Base-by-base conservation (phyloP, 306 rosid species). In the Vigna trinervia region DNA sequence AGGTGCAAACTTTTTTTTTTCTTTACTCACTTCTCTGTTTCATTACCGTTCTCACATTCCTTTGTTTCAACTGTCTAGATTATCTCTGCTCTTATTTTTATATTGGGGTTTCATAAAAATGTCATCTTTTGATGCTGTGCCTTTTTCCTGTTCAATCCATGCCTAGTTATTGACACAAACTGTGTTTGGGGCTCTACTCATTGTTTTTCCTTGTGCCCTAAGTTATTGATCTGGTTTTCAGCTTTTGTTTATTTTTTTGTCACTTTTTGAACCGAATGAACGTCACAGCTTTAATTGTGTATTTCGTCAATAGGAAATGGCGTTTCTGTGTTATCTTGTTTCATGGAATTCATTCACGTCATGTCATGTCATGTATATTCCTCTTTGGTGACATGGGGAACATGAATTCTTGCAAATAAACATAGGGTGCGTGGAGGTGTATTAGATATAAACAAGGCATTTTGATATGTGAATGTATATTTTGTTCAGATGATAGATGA, bases 141-240 rank as follows among this genome's bases (percentile, higher is more conserved):
- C 58, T 51, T 30, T 51, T 69, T 17, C 66, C 38, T 52, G 1
- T 38, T 36, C 15, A 5, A 12, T 59, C 58, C 20, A 6, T 39
- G 74, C 23, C 26, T 60, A 20, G 50, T 41, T 43, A 76, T 53
- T 22, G 46, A 46, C 69, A 57, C 43, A 45, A 12, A 32, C 69
- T 57, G 57, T 75, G 22, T 45, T 20, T 65, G 11, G 15, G 71
- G 62, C 59, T 74, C 28, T 14, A 51, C 46, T 26, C 36, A 13
- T 39, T 59, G 48, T 66, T 73, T 68, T 84, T 79, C 78, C 87
- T 87, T 87, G 86, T 76, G 51, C 81, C 73, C 48, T 80, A 86
- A 83, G 89, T 68, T 76, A 86, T 67, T 61, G 30, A 22, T 67
- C 61, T 73, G 30, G 9, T 48, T 58, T 71, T 43, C 53, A 6